Conservation (phyloP, 1,284 basidiomycete species). For the Pseudozyma tsukubaensis region DNA sequence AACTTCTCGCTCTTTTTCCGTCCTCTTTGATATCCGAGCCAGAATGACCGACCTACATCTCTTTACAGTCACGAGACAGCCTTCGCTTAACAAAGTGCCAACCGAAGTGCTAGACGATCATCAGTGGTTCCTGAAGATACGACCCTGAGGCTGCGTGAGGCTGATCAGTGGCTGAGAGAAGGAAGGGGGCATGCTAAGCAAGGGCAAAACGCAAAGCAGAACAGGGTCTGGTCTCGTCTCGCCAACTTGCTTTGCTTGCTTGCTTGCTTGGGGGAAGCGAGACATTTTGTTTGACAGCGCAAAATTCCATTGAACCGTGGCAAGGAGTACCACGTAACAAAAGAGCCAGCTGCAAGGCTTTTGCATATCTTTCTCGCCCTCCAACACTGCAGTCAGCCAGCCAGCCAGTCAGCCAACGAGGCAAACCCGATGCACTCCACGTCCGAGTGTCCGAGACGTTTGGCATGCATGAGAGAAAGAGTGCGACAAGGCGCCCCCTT, state of each 20-base stretch:
- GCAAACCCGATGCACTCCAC: conserved; percentile 37
- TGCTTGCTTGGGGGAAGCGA: background rate
- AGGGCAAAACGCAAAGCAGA: background rate
- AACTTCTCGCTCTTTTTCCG: too few relatives aligned
- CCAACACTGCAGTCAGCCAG: too few relatives aligned
- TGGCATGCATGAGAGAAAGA: conserved; percentile 34
- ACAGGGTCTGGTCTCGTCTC: too few relatives aligned
- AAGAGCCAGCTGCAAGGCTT: conserved; percentile 7
- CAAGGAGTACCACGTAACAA: background rate
- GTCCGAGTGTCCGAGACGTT: conserved; percentile 46
- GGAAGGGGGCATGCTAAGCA: background rate
- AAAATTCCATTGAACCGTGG: background rate
- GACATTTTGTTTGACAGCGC: background rate
- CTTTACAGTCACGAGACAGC: too few relatives aligned
- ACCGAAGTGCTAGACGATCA: too few relatives aligned
- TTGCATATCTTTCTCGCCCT: background rate
- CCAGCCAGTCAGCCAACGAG: too few relatives aligned
- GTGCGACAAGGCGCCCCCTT: background rate
- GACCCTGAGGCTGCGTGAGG: background rate
- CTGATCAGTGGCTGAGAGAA: background rate
- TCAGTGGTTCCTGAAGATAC: too few relatives aligned
- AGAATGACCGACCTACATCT: too few relatives aligned
- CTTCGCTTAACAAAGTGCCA: too few relatives aligned
- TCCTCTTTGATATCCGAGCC: too few relatives aligned
- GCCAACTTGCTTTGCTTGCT: too few relatives aligned